phyloP scores from a whole-genome alignment of 176 grass and related monocot species.

The Saccharum officinarum region DNA sequence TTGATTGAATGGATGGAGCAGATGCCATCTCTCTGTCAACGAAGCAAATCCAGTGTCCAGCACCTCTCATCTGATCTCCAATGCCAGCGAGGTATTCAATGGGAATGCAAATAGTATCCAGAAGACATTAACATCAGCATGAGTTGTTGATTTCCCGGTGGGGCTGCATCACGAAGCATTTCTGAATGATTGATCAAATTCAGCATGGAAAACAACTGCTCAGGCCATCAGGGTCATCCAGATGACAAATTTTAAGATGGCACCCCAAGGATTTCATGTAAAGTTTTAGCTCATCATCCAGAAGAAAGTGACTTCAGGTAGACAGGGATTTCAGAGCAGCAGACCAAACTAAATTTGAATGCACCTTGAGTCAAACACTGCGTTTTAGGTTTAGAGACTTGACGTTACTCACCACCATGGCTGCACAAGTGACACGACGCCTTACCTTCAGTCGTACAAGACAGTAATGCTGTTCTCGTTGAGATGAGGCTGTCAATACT shows the following conservation, averaged over 20 bases:
- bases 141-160: slow-evolving; percentile 16
- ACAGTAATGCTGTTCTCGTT: neutral
- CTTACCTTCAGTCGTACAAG: slow-evolving; percentile 25
- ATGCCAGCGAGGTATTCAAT: slow-evolving; percentile 22
- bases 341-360: neutral
- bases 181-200: slow-evolving; percentile 13
- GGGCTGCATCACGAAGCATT: neutral
- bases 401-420: slow-evolving; percentile 30
- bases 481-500: slow-evolving; percentile 20
- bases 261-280: neutral
- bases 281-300: neutral
- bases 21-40: slow-evolving; percentile 33
- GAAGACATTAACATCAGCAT: neutral
- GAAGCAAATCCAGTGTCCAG: slow-evolving; percentile 26
- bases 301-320: neutral
- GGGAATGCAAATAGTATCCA: slow-evolving; percentile 18
- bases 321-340: neutral
- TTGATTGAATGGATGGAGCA: slow-evolving; percentile 30
- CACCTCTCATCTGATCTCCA: neutral
- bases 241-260: neutral
- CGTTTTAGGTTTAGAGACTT: slow-evolving; percentile 8
- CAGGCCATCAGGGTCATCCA: neutral
- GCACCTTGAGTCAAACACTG: neutral
- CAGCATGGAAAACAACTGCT: slow-evolving; percentile 5
- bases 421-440: neutral